Conservation (phyloP, 2,329 filamentous ascomycete genomes). For the Fusarium sp. region DNA sequence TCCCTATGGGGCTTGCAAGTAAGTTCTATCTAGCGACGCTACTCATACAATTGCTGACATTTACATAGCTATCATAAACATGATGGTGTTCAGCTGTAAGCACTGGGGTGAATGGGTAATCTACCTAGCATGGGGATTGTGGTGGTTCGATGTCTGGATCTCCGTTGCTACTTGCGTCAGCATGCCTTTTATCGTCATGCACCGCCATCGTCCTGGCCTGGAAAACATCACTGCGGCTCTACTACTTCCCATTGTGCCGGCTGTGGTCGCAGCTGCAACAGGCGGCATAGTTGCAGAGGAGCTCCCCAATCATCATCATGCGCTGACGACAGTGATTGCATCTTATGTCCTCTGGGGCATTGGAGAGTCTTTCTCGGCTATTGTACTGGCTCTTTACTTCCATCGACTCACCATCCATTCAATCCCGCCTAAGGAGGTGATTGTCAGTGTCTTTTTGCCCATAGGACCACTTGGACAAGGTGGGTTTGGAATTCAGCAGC, state of each 20-base stretch:
- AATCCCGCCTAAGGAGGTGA: constrained; percentile 72
- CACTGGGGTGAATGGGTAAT: constrained; percentile 71
- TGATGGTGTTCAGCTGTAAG: constrained; percentile 70
- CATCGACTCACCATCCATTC: constrained; percentile 74
- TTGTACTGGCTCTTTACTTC: constrained; percentile 75
- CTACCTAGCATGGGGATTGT: constrained; percentile 66
- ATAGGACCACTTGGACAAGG: constrained; percentile 75
- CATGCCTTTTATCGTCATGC: constrained; percentile 67
- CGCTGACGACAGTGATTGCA: constrained; percentile 70
- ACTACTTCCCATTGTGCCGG: constrained; percentile 73
- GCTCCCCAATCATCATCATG: constrained; percentile 65
- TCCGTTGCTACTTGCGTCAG: constrained; percentile 65
- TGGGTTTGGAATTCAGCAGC: constrained; percentile 67
- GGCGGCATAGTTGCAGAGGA: constrained; percentile 73
- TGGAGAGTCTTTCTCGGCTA: constrained; percentile 67
- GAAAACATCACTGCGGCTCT: constrained; percentile 72
- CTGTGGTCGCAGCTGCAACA: constrained; percentile 72
- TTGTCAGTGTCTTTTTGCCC: constrained; percentile 75
- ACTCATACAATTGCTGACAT: constrained; percentile 10
- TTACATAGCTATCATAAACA: constrained; percentile 67
- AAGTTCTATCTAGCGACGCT: constrained; percentile 16
- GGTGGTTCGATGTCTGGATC: constrained; percentile 67
- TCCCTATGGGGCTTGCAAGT: constrained; percentile 75
- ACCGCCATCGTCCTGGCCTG: constrained; percentile 59
- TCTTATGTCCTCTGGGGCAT: constrained; percentile 77